These are phyloP conservation scores for Phytophthora hibernalis DNA, from an alignment of 352 stramenopile genomes.

Conservation along the genomic window DNA sequence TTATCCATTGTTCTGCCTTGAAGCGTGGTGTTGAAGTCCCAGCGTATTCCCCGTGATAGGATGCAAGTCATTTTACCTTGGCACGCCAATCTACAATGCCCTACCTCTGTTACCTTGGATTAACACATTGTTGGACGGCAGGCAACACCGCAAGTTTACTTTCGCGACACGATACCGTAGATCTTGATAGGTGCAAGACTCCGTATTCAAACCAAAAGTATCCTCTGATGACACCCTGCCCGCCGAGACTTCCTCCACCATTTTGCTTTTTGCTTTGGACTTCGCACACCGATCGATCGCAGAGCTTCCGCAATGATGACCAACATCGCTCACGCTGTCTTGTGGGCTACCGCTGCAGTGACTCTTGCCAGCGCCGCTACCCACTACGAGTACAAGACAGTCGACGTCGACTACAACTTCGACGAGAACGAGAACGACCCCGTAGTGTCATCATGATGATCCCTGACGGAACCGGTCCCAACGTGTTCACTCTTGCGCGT, in stretches of 20 bases:
- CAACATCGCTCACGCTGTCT: conserved; percentile 39
- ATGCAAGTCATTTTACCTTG: conserved; percentile 11
- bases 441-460: conserved; percentile 83
- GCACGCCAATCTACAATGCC: background rate
- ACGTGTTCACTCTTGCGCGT: conserved; percentile 67
- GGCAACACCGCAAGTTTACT: conserved; percentile 9
- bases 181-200: conserved; percentile 11
- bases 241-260: background rate
- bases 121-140: background rate
- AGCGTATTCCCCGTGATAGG: conserved; percentile 24
- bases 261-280: conserved; percentile 14
- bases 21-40: conserved; percentile 10
- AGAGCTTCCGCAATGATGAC: background rate
- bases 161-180: conserved; percentile 1
- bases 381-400: conserved; percentile 66
- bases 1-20: conserved; percentile 8
- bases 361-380: conserved; percentile 35
- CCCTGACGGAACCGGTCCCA: conserved; percentile 66
- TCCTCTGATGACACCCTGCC: conserved; percentile 9
- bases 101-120: background rate
- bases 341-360: conserved; percentile 26
- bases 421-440: conserved; percentile 53
- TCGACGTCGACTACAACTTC: conserved; percentile 67
- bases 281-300: background rate
- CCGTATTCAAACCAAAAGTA: conserved; percentile 9